phyloP scores from a whole-genome alignment of 176 grass and related monocot species.

The Phoenix roebelenii region DNA sequence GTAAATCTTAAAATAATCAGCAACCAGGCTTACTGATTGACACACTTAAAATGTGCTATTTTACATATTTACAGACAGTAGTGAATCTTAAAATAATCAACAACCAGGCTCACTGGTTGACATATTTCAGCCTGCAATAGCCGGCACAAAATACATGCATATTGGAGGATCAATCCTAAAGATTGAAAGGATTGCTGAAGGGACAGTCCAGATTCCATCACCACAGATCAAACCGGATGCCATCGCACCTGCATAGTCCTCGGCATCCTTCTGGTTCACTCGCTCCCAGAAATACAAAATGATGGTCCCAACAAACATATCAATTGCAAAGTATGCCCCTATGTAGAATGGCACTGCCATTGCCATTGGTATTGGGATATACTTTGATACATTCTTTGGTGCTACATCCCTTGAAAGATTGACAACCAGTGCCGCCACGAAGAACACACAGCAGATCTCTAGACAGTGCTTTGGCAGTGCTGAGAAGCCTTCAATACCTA shows the following conservation, averaged over 20 bases:
- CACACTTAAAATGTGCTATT: not conserved
- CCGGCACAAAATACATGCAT: constrained; percentile 76
- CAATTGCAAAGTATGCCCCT: constrained; percentile 76
- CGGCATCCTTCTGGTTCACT: constrained; percentile 52
- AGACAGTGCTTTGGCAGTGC: constrained; percentile 65
- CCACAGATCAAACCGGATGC: constrained; percentile 84
- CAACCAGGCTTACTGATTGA: too few species aligned
- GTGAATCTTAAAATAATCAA: too few species aligned
- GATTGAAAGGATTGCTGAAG: constrained; percentile 67
- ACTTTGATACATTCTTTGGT: constrained; percentile 46
- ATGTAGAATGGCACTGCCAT: constrained; percentile 93
- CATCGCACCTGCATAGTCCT: constrained; percentile 52
- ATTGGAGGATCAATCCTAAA: constrained; percentile 67
- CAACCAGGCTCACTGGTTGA: too few species aligned
- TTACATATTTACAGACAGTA: too few species aligned
- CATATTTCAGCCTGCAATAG: constrained; percentile 21
- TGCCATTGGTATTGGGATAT: constrained; percentile 74
- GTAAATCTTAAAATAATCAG: too few species aligned
- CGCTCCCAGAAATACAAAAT: constrained; percentile 71
- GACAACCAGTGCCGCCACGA: constrained; percentile 43
- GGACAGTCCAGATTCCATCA: constrained; percentile 82
- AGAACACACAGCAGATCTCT: constrained; percentile 51
- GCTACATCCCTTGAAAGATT: constrained; percentile 42
- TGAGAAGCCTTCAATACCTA: constrained; percentile 66
- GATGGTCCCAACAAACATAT: constrained; percentile 72